Base-by-base conservation (phyloP, 306 rosid species). In the Biancaea sappan region DNA sequence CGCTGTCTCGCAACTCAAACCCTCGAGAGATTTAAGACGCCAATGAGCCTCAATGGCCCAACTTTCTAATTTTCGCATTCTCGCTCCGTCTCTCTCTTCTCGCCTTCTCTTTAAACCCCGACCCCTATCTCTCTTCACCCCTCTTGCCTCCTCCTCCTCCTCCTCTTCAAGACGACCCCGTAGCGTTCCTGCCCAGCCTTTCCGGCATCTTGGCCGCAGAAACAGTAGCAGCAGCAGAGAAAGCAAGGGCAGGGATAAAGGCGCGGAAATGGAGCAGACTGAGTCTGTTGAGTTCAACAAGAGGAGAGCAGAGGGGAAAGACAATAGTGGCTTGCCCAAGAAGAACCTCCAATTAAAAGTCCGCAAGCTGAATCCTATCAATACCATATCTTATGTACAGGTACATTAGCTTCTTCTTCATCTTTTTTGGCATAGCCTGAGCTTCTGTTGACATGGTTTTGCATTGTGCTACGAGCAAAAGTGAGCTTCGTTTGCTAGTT, bases 281-380 rank as follows among this genome's bases (percentile, higher is more conserved):
- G 78, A 83, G 46, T 48, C 85, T 21, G 22, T 31, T 69, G 82
- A 78, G 9, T 87, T 81, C 77, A 87, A 89, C 71, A 89, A 87
- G 88, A 76, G 85, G 72, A 89, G 88, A 62, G 87, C 90, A 0
- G 88, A 87, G 74, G 90, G 90, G 12, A 51, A 71, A 70, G 92
- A 84, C 47, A 82, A 82, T 76, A 64, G 0, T 24, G 92, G 80
- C 56, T 61, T 73, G 25, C 80, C 90, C 38, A 79, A 65, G 81
- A 88, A 76, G 85, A 69, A 29, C 37, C 87, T 84, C 0, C 88
- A 81, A 57, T 71, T 80, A 57, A 84, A 79, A 80, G 75, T 34
- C 7, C 86, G 88, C 57, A 77, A 64, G 76, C 81, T 90, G 58
- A 90, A 90, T 77, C 86, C 84, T 31, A 38, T 59, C 28, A 90